These are phyloP conservation scores for Neurospora tetrasperma DNA, from an alignment of 495 filamentous ascomycete genomes.

Conservation along the genomic window DNA sequence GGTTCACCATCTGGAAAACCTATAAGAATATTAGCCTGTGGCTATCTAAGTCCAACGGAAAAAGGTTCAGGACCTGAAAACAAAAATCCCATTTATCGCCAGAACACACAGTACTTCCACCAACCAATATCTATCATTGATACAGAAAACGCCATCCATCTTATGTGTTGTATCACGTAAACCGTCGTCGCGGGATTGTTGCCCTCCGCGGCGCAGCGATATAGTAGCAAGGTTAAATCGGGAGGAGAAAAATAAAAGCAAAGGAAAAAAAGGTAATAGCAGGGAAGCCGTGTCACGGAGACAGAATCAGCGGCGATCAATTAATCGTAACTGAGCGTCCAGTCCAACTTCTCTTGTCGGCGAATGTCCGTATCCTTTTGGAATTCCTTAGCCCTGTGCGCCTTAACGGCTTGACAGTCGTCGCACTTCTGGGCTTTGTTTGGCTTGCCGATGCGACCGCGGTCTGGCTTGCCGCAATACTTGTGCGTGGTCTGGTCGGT, in stretches of 20 bases:
- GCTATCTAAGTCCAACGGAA: not conserved
- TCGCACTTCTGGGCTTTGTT: conserved; percentile 25
- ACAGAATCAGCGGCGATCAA: not conserved
- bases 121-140: not conserved
- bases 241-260: not conserved
- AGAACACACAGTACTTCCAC: not conserved
- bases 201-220: not conserved
- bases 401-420: conserved; percentile 18
- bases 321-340: conserved; percentile 3
- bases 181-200: not conserved
- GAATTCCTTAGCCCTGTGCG: conserved; percentile 1
- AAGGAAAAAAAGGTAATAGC: not conserved
- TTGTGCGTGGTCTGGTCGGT: conserved; percentile 16
- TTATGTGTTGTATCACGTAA: not conserved
- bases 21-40: not conserved
- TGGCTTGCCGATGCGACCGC: conserved; percentile 11
- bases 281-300: not conserved
- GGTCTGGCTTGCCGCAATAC: conserved; percentile 19
- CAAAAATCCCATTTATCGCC: not conserved
- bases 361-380: conserved; percentile 9
- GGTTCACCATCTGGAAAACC: not conserved
- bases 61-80: not conserved
- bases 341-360: conserved; percentile 17
- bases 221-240: not conserved
- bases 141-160: not conserved